Base-by-base conservation (phyloP, 768 basidiomycete species). In the Coprinopsis cinerea region DNA sequence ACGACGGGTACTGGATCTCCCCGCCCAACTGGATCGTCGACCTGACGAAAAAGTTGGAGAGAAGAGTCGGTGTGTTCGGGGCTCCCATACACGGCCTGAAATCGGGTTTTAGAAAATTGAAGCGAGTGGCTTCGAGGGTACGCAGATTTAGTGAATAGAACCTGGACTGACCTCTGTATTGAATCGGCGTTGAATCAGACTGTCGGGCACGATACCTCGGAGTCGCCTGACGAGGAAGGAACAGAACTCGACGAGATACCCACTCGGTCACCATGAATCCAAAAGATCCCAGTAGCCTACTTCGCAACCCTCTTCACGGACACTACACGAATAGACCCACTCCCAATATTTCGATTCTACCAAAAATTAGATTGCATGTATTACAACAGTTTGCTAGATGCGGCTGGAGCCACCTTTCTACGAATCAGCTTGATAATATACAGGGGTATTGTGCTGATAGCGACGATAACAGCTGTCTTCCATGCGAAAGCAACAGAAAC, bases 401-500 rank as follows among this genome's bases (percentile, higher is more conserved):
- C 86, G 37, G 95, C 92, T 39, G 96, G 96, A 13, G 92, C 86
- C 49, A 98, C 73, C 64, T 86, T 78, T 69, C 84, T 82, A 58
- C 85, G 82, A 57, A 95, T 83, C 52, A 87, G 63, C 67, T 96
- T 98, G 72, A 95, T 81, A 56, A 95, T 76, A 63, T 88, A 96
- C 36, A 99, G 68, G 4, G 96, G 96, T 53, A 95, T 72, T 5
- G 93, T 88, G 57, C 92, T 95, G 67, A 99, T 79, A 5, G 88
- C 92, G 2, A 99, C 93, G 60, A 98, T 96, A 41, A 95, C 81
- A 0, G 88, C 88, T 11, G 96, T 89, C 68, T 97, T 98, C 91
- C 90, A 94, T 18, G 83, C 81, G 68, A 97, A 99, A 20, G 81
- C 79, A 27, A 81, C 61, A 3, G 95, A 91, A 3, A 95, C 73